Conservation (phyloP, 2,329 filamentous ascomycete genomes). For the Colletotrichum caudatum region DNA sequence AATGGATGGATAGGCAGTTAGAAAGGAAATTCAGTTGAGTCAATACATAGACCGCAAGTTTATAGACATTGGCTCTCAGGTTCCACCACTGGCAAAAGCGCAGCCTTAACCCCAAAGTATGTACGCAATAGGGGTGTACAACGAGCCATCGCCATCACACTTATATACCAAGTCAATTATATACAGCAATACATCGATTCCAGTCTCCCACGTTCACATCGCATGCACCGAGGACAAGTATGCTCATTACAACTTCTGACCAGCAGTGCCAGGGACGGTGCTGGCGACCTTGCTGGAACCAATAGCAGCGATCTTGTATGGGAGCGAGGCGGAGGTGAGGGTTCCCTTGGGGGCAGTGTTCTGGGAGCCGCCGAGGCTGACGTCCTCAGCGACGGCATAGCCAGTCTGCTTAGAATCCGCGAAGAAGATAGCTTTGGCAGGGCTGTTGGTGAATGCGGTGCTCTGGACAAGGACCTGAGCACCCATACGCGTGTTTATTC, state of each 20-base stretch:
- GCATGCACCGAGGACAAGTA: not conserved
- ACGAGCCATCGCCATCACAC: slow-evolving; percentile 7
- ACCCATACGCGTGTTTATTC: slow-evolving; percentile 65
- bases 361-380: slow-evolving; percentile 55
- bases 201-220: not conserved
- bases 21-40: slow-evolving; percentile 1
- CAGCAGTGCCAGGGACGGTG: slow-evolving; percentile 52
- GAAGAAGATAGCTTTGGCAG: slow-evolving; percentile 48
- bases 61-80: slow-evolving; percentile 26
- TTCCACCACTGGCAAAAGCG: slow-evolving; percentile 28
- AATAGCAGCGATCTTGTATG: slow-evolving; percentile 57
- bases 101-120: slow-evolving; percentile 1
- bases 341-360: slow-evolving; percentile 62
- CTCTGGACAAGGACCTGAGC: slow-evolving; percentile 67
- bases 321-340: slow-evolving; percentile 62
- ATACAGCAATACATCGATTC: slow-evolving; percentile 26
- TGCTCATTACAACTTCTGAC: slow-evolving; percentile 47
- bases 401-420: slow-evolving; percentile 54
- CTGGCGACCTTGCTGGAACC: slow-evolving; percentile 57
- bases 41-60: slow-evolving; percentile 21
- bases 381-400: slow-evolving; percentile 54
- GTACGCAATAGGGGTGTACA: slow-evolving; percentile 13
- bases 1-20: not conserved
- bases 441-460: slow-evolving; percentile 59
- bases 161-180: slow-evolving; percentile 35